phyloP scores from a whole-genome alignment of 495 filamentous ascomycete genomes.

The Haplographium delicatum region DNA sequence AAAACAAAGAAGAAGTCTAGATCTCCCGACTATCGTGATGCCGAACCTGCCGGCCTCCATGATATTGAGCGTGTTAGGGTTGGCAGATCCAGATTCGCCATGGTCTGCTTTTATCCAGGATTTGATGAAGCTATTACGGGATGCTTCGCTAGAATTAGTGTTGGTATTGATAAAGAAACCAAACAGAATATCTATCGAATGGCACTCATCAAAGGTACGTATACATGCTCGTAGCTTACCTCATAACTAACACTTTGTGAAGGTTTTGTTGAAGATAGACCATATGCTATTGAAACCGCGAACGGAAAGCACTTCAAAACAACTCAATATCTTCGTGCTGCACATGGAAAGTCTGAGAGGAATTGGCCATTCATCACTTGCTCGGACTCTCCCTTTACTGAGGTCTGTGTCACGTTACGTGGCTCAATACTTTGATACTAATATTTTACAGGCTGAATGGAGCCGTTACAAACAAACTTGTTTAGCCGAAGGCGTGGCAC shows the following conservation, averaged over 20 bases:
- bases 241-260: constrained; percentile 31
- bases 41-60: constrained; percentile 58
- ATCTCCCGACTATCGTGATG: constrained; percentile 44
- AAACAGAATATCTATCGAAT: constrained; percentile 75
- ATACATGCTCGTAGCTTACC: background rate
- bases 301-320: constrained; percentile 69
- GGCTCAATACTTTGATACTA: background rate
- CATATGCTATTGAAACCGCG: constrained; percentile 68
- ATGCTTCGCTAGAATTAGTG: constrained; percentile 75
- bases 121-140: constrained; percentile 74
- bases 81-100: constrained; percentile 72
- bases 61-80: constrained; percentile 80
- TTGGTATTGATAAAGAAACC: constrained; percentile 64
- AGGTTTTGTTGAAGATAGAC: constrained; percentile 73
- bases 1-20: constrained; percentile 30
- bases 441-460: constrained; percentile 58
- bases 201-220: constrained; percentile 74
- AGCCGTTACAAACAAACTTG: constrained; percentile 76
- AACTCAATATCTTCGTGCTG: constrained; percentile 66
- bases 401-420: constrained; percentile 42
- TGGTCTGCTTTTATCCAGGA: constrained; percentile 85
- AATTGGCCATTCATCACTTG: constrained; percentile 80
- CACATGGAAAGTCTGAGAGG: constrained; percentile 70
- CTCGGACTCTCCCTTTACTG: constrained; percentile 69
- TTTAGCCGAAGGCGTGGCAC: constrained; percentile 59